Evolutionary conservation across 345 rosid species (phyloP), one percentile per base, ranked within the genome.

Genomic region (Acer campestre): DNA sequence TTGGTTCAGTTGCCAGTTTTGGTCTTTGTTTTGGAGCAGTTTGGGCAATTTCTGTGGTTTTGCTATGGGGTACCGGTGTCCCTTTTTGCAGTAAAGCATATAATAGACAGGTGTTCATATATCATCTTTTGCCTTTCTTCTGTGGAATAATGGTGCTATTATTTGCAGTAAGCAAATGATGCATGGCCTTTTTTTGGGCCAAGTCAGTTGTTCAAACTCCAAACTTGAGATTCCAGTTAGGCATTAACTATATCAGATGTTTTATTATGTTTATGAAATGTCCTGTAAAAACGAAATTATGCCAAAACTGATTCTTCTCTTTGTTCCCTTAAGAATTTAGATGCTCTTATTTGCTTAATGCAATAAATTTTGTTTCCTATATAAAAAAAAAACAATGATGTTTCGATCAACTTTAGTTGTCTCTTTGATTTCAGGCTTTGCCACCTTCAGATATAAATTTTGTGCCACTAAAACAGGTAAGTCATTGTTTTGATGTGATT

Each of bases 391-490:
- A 9, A 25, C 27, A 5, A 56, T 38, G 38, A 25, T 10, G 9
- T 59, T n/a, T 59, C 46, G 17, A 63, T 27, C 4, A 42, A 7
- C 20, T 38, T 51, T 44, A 35, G 48, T 27, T 69, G 20, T 56
- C 76, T 67, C 18, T 70, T 42, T 76, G 46, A 83, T 77, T 71
- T 73, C 89, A 93, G 98, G 98, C 97, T 65, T 82, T 91, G 86
- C 86, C 90, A 7, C 97, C 96, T 12, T 58, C 84, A 16, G 85
- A 89, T 27, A 92, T 94, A 84, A 86, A 88, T 58, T 92, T 94
- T 80, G 84, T 90, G 67, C 98, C 97, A 20, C 80, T 94, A 76
- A 92, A 94, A 79, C 97, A 92, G 92, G 96, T 88, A 86, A 84
- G 74, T 67, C 9, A 9, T 69, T 63, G 9, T 65, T n/a, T 63